These are phyloP conservation scores for Nymphaea thermarum DNA, from an alignment of 164 flowering plant genomes.

Conservation along the genomic window DNA sequence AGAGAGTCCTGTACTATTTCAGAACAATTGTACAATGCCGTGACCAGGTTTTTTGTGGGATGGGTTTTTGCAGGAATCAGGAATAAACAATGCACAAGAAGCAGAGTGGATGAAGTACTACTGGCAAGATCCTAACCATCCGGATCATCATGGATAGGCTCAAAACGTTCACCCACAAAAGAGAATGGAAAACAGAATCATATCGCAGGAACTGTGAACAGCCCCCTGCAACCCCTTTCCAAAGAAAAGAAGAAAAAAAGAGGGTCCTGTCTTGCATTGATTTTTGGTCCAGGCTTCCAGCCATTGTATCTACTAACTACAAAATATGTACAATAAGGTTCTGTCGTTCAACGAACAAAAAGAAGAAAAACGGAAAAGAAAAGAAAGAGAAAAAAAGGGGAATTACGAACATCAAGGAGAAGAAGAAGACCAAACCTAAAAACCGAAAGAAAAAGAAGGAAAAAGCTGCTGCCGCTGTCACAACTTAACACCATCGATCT, in stretches of 20 bases:
- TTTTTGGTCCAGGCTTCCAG: not conserved
- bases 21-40: too few relatives aligned
- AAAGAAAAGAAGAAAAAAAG: conserved; percentile 11
- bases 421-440: conserved; percentile 4
- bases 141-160: conserved; percentile 78
- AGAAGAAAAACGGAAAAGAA: conserved; percentile 30
- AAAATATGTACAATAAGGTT: conserved; percentile 2
- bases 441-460: conserved; percentile 3
- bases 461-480: conserved; percentile 44
- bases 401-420: conserved; percentile 9
- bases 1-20: too few relatives aligned
- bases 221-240: conserved; percentile 17
- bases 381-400: conserved; percentile 16
- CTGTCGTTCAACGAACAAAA: conserved; percentile 16
- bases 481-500: conserved; percentile 18
- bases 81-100: conserved; percentile 43
- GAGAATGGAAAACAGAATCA: conserved; percentile 24
- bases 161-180: conserved; percentile 4
- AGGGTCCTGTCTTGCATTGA: conserved; percentile 5
- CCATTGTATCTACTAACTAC: not conserved
- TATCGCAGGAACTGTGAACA: conserved; percentile 18
- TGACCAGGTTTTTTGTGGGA: not conserved
- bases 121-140: conserved; percentile 93
- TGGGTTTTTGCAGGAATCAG: conserved; percentile 32
- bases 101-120: conserved; percentile 66